phyloP scores from a whole-genome alignment of 306 rosid genomes.

The Pyrus pyrifolia region DNA sequence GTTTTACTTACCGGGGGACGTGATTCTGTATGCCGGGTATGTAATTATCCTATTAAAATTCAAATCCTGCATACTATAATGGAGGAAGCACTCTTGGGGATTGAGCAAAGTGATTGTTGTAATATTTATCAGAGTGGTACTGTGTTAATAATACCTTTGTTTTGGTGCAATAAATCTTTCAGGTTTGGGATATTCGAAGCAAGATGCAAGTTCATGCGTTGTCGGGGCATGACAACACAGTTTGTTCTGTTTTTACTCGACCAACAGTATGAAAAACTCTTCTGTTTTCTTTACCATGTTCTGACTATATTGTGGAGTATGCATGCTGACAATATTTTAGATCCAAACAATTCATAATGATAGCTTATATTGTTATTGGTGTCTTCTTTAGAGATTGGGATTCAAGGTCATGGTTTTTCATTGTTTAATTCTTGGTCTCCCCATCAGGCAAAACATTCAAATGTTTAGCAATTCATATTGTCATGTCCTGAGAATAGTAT shows the following conservation, averaged over 20 bases:
- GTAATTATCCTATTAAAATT: conserved; percentile 17
- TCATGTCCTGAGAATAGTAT: neutral
- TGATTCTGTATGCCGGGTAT: conserved; percentile 99
- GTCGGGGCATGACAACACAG: conserved; percentile 93
- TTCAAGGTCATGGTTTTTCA: too few species aligned
- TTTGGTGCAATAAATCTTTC: conserved; percentile 28
- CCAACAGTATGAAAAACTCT: conserved; percentile 56
- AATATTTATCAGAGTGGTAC: conserved; percentile 12
- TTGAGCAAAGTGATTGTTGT: neutral
- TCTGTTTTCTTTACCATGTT: neutral
- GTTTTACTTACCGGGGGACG: conserved; percentile 95
- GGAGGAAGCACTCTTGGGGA: conserved; percentile 7
- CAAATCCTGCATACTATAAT: conserved; percentile 9
- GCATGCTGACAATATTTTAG: neutral
- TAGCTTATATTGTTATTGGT: neutral
- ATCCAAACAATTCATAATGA: neutral
- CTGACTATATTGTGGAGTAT: neutral
- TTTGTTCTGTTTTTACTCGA: conserved; percentile 92
- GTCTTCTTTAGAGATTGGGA: neutral
- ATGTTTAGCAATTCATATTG: neutral
- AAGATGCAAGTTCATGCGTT: conserved; percentile 86
- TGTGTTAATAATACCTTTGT: neutral
- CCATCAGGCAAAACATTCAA: neutral
- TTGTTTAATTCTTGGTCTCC: neutral
- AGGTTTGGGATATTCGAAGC: conserved; percentile 99